Conservation (phyloP, 148 eudicot genomes). For the Gaultheria prostrata region DNA sequence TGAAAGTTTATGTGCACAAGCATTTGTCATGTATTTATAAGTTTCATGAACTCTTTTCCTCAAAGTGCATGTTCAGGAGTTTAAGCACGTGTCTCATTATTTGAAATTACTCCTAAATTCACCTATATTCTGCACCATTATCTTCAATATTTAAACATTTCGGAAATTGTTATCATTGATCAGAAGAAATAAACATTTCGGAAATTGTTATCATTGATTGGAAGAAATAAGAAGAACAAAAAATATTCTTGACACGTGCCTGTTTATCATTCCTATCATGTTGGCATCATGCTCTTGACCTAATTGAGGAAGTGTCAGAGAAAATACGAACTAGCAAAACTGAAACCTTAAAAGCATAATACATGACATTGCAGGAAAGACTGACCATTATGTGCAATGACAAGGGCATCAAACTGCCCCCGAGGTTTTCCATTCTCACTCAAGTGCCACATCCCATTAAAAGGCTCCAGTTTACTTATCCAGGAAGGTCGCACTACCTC, state of each 20-base stretch:
- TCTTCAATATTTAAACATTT: not conserved
- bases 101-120: not conserved
- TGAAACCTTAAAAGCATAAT: not conserved
- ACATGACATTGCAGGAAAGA: constrained; percentile 8
- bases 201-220: not conserved
- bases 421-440: constrained; percentile 82
- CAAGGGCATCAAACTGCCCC: constrained; percentile 83
- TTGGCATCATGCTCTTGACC: not conserved
- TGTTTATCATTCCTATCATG: not conserved
- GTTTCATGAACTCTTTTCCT: not conserved
- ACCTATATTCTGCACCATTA: not conserved
- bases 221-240: not conserved
- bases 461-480: constrained; percentile 89
- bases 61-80: not conserved
- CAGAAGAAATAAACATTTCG: not conserved
- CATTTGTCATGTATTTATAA: not conserved
- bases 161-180: not conserved
- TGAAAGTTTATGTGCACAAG: not conserved
- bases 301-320: not conserved
- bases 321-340: not conserved
- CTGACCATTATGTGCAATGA: constrained; percentile 93
- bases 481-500: constrained; percentile 84
- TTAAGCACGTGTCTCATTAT: not conserved
- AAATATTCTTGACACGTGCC: not conserved
- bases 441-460: constrained; percentile 92